phyloP scores from a whole-genome alignment of 371 early-diverging fungal genomes.

The Mortierella sp. region DNA sequence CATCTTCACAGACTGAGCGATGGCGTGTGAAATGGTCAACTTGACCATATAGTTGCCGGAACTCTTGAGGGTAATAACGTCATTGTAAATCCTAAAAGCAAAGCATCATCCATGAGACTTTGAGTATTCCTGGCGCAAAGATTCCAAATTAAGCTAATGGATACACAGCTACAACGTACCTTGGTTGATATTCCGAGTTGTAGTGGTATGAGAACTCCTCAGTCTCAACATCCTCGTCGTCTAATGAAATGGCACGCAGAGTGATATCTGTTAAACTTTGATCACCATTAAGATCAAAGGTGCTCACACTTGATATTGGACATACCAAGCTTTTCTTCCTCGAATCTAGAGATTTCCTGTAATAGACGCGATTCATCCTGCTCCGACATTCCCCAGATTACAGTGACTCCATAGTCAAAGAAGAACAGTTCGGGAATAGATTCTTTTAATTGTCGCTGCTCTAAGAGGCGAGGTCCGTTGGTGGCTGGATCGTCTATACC shows the following conservation, averaged over 20 bases:
- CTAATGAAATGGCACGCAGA: slow-evolving; percentile 45
- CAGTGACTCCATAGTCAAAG: slow-evolving; percentile 96
- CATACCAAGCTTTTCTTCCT: slow-evolving; percentile 59
- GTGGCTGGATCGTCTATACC: slow-evolving; percentile 46
- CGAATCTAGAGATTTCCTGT: slow-evolving; percentile 76
- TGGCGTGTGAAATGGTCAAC: slow-evolving; percentile 87
- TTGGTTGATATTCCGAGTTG: slow-evolving; percentile 77
- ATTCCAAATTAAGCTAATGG: neutral
- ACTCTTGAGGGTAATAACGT: slow-evolving; percentile 77
- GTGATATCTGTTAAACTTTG: neutral
- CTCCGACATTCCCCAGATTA: slow-evolving; percentile 95
- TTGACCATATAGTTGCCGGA: slow-evolving; percentile 82
- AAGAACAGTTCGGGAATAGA: slow-evolving; percentile 79
- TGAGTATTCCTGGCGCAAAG: neutral
- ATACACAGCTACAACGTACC: slow-evolving; percentile 55
- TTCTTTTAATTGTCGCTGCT: slow-evolving; percentile 40
- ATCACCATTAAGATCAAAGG: slow-evolving; percentile 23
- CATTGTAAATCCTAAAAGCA: slow-evolving; percentile 60
- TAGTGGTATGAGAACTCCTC: slow-evolving; percentile 95
- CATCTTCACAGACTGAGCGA: slow-evolving; percentile 91
- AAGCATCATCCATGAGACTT: neutral
- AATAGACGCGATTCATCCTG: slow-evolving; percentile 86
- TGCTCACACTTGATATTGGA: slow-evolving; percentile 50
- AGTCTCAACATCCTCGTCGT: slow-evolving; percentile 82
- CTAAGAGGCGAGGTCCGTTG: slow-evolving; percentile 26